Evolutionary conservation across 1,139 yeast genomes (phyloP).

Genomic region (Hansenula sp.): DNA sequence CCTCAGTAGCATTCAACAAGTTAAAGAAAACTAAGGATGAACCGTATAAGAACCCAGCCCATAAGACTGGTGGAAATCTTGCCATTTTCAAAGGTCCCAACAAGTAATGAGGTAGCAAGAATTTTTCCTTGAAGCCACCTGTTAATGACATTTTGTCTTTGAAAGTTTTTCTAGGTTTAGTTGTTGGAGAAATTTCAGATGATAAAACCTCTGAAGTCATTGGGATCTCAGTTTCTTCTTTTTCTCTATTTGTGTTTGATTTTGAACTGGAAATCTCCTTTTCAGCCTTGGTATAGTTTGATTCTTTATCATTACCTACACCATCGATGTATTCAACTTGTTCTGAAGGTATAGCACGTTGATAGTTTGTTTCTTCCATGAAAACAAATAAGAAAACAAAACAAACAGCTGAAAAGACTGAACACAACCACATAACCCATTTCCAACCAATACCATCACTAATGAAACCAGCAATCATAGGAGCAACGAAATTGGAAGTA

Average conservation of each 20-base stretch:
- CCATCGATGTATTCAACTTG: constrained; percentile 16
- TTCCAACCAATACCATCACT: constrained; percentile 44
- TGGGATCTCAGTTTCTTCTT: neutral
- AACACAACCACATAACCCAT: constrained; percentile 39
- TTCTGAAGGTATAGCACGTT: constrained; percentile 25
- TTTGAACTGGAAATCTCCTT: neutral
- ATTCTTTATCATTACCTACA: constrained; percentile 5
- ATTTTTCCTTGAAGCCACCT: constrained; percentile 28
- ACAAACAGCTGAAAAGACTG: constrained; percentile 44
- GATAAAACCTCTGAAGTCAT: constrained; percentile 3
- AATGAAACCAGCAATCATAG: constrained; percentile 47
- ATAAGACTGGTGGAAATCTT: constrained; percentile 53
- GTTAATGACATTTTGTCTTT: constrained; percentile 32
- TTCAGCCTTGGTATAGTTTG: neutral
- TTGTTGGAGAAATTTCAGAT: constrained; percentile 7
- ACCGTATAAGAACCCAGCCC: constrained; percentile 64
- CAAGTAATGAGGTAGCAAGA: constrained; percentile 29
- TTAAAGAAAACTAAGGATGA: constrained; percentile 56
- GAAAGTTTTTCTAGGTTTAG: constrained; percentile 27
- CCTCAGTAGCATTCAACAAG: constrained; percentile 43
- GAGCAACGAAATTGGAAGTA: constrained; percentile 38
- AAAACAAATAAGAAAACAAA: constrained; percentile 37
- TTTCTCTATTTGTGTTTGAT: neutral
- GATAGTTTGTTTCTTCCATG: constrained; percentile 45
- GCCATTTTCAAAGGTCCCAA: constrained; percentile 39